Evolutionary conservation across 2,329 filamentous ascomycete species (phyloP), one percentile per base, ranked within the genome.

Genomic region (Peltaster fructicola): DNA sequence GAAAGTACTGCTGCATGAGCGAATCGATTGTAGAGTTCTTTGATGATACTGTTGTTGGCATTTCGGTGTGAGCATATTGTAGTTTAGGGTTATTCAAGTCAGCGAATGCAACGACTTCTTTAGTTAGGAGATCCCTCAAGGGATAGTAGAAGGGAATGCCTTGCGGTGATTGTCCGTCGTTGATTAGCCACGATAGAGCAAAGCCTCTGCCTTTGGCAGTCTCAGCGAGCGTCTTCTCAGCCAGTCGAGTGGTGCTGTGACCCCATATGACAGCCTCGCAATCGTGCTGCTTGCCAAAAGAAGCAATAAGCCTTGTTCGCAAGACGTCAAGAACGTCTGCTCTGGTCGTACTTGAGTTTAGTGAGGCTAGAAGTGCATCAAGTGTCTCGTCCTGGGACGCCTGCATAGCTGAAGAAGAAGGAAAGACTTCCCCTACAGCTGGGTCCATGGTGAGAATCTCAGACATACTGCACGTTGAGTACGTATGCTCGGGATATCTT

Each of bases 151-250:
- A 67, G 26, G 56, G 48, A 16, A 69, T 39, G 10, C 61, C 66
- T 40, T 59, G 60, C 2, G 64, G 61, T 7, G 66, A 63, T 22
- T 59, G 52, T 4, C 81, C 82, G 47, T 95, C 88, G 24, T 72
- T 69, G 9, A 84, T 67, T 38, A 78, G 68, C 71, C 75, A 85
- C 1, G 84, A 79, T 11, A 95, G 54, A 4, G 76, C 69, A 37
- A 75, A 82, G 1, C 85, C 88, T 23, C 85, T 67, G 1, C 88
- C 88, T 52, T 92, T 93, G 13, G 85, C 82, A 3, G 85, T 82
- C 52, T 88, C 80, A 5, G 80, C 63, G 8, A 98, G 66, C 1
- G 81, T 79, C 41, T 80, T 72, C 37, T 85, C 80, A 4, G 88
- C 85, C 15, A 98, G 68, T 9, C 73, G 68, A 4, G 82, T 93